Evolutionary conservation across 2,329 filamentous ascomycete genomes (phyloP), one percentile per base, ranked within the genome.

Genomic region (Sarocladium oryzae): DNA sequence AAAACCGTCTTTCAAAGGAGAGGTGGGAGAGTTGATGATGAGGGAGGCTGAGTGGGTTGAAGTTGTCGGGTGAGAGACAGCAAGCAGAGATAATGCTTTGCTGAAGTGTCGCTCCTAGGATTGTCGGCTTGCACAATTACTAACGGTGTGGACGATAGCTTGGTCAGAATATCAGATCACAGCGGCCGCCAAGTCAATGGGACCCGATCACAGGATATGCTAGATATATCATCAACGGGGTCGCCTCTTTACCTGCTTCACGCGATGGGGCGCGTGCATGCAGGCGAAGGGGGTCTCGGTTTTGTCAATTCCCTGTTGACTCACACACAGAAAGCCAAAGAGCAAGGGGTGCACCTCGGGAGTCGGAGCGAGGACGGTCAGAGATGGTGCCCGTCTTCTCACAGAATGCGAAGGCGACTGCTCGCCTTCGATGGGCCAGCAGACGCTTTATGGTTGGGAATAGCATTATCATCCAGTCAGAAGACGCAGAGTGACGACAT

Each of bases 181-280:
- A 50, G 55, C 51, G 55, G 46, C 57, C 54, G 30, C 60, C 59
- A 63, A 63, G 51, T 57, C 53, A 63, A 60, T 63, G 60, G 57
- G 56, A 54, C 55, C 52, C 55, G 52, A 53, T 51, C 43, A 48
- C 43, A 5, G 28, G 43, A 26, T 32, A 26, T 48, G 28, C 43
- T 32, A 48, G 43, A 48, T 48, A 48, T 48, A 45, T 45, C 24
- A 48, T 32, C 43, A 33, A 45, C 40, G 28, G 43, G 43, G 13
- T 48, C 43, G 43, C 43, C 43, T 48, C 43, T 48, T 23, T 8
- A 20, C 26, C 43, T 48, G 43, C 43, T 33, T 48, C 43, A 48
- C 43, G 43, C 43, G 33, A 21, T 15, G 24, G 40, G 24, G 21
- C 21, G 26, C 18, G 24, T 23, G 13, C 15, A 48, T 48, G 43